Evolutionary conservation across 1,284 basidiomycete genomes (phyloP).

Genomic region (Ceratobasidium sp.): DNA sequence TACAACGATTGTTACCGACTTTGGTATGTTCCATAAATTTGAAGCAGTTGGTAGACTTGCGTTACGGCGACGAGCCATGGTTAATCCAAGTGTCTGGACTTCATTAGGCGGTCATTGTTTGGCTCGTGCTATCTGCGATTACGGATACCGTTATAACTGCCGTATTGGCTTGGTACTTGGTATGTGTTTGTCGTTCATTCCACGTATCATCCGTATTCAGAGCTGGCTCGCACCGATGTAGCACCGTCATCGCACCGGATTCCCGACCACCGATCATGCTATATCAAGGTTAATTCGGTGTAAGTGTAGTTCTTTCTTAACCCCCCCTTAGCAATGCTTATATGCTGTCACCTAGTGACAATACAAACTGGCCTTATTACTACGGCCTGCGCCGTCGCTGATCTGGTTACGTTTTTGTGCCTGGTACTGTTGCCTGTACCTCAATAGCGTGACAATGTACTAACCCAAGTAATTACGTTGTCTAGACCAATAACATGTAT

Average conservation of each 20-base stretch:
- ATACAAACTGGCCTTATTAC: not conserved
- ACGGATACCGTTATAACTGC: not conserved
- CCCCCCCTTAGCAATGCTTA: too few species aligned
- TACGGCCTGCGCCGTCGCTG: not conserved
- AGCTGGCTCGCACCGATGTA: not conserved
- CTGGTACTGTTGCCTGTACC: not conserved
- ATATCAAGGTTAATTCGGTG: not conserved
- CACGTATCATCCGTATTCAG: not conserved
- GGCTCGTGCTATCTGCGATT: not conserved
- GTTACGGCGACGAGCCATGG: not conserved
- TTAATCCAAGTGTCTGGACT: not conserved
- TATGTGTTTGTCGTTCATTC: not conserved
- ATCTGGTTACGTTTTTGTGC: constrained; percentile 6
- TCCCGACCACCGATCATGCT: not conserved
- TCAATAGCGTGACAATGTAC: not conserved
- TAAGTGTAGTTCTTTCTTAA: not conserved
- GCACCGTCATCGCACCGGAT: constrained; percentile 9
- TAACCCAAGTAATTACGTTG: not conserved
- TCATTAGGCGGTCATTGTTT: constrained; percentile 1
- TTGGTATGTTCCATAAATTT: constrained; percentile 12
- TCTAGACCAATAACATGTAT: not conserved
- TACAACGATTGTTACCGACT: constrained; percentile 6
- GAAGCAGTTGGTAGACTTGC: not conserved
- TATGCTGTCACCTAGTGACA: too few species aligned
- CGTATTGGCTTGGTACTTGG: not conserved